Evolutionary conservation across 108 stramenopile species (phyloP), one percentile per base, ranked within the genome.

Genomic region (Nannochloropsis granulata): DNA sequence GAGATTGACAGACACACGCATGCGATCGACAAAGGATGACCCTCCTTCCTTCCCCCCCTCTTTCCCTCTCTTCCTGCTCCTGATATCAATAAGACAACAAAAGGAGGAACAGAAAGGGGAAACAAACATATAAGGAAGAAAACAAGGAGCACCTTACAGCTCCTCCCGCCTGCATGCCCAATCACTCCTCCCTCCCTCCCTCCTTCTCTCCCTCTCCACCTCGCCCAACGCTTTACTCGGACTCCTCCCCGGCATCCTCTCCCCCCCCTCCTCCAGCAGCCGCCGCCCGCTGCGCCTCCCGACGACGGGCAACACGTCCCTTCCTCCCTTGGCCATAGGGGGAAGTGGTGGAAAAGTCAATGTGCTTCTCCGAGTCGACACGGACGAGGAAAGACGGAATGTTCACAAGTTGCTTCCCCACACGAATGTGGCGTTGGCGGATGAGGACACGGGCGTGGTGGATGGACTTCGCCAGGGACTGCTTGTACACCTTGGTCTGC

Each of bases 381-480:
- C 98, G 93, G 25, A 99, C 97, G 88, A 97, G 94, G 95, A 99
- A 98, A 84, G 94, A 94, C 26, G 98, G 97, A 16, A 97, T 95
- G 90, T 97, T 97, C 43, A 99, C 98, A 26, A 99, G 91, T 89
- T 97, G 97, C 84, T 92, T 94, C 88, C 97, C 97, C 81, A 98
- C 98, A 81, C 97, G 93, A 87, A 99, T 99, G 95, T 99, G 98
- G 83, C 98, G 95, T 91, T 99, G 98, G 78, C 94, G 93, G 93
- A 99, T 99, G 84, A 98, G 93, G 81, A 98, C 97, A 89, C 98
- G 97, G 82, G 98, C 98, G 88, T 99, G 97, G 93, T 99, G 98
- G 86, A 99, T 96, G 84, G 93, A 93, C 95, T 99, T 98, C 93
- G 98, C 98, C 43, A 98, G 92, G 45, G 95, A 95, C 90, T 96